Evolutionary conservation across 2,329 filamentous ascomycete genomes (phyloP), one percentile per base, ranked within the genome.

Genomic region (Neobulgaria alba): DNA sequence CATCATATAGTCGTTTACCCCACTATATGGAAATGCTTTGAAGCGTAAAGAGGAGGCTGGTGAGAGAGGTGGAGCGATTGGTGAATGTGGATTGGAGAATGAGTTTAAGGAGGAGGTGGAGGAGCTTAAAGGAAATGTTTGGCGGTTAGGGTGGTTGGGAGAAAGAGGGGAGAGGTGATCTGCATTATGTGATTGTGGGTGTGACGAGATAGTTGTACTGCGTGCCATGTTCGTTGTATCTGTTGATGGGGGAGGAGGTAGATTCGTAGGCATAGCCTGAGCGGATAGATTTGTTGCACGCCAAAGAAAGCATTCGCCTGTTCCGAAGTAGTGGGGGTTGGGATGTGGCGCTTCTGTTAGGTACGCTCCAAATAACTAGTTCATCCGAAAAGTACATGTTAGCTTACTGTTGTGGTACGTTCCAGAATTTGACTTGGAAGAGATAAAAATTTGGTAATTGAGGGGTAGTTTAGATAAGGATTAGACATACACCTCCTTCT

Each of bases 11-110:
- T 96, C 92, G 61, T 98, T 96, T 30, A 94, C 76, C 4, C 92
- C 92, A 42, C 85, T 93, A 58, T 95, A 96, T 0, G 90, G 89
- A 56, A 96, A 98, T 0, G 90, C 90, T 64, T 95, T 95, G 73
- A 98, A 98, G 15, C 92, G 79, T 52, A 96, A 86, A 3, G 78
- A 77, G 18, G 70, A 73, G 1, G 73, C 54, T 5, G 57, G 56
- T 14, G 48, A 26, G 32, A 45, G 46, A 10, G 39, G 44, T 14
- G 42, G 42, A 17, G 46, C 42, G 30, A 51, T 50, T 4, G 56
- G 54, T 9, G 57, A 51, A 52, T 63, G 44, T 46, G 18, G 29
- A 47, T 23, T 34, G 42, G 36, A 37, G 36, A 42, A n/a, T n/a
- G n/a, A n/a, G n/a, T n/a, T n/a, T n/a, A n/a, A n/a, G 10, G 47